These are phyloP conservation scores for Capniomyces stellatus DNA, from an alignment of 371 early-diverging fungal species.

Conservation along the genomic window DNA sequence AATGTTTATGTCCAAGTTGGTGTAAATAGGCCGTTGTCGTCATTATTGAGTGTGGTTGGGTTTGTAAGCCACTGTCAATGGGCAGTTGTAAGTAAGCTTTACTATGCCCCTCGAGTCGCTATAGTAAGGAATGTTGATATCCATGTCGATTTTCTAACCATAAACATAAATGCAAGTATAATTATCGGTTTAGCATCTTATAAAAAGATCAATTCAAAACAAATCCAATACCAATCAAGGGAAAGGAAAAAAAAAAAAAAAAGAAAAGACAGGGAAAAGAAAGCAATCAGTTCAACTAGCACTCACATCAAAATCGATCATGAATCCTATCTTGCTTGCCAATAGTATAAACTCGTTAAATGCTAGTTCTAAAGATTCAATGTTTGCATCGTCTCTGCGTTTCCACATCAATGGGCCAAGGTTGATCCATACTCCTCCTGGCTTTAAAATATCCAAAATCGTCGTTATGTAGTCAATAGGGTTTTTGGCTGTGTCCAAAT, in stretches of 20 bases:
- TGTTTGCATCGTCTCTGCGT: conserved; percentile 61
- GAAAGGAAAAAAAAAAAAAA: neutral
- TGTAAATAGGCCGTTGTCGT: too few species aligned
- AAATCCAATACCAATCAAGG: neutral
- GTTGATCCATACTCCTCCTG: conserved; percentile 90
- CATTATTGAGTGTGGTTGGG: too few species aligned
- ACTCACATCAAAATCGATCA: conserved; percentile 4
- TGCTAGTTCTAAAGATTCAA: conserved; percentile 67
- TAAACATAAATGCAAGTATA: neutral
- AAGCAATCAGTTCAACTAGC: neutral
- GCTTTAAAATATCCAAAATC: conserved; percentile 51
- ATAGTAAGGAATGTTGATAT: conserved; percentile 43
- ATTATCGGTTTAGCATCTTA: neutral
- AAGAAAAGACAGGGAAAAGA: neutral
- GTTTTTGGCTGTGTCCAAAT: conserved; percentile 90
- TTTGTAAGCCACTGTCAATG: conserved; percentile 19
- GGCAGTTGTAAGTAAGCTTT: conserved; percentile 49
- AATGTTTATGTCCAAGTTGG: too few species aligned
- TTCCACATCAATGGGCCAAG: conserved; percentile 85
- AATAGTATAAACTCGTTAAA: conserved; percentile 60
- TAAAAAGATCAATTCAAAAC: neutral
- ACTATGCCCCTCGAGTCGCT: conserved; percentile 62
- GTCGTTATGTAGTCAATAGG: conserved; percentile 68
- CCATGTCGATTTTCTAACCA: conserved; percentile 4
- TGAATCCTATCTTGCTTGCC: conserved; percentile 49